Evolutionary conservation across 805 yeast genomes (phyloP).

Genomic region (Candida montana): DNA sequence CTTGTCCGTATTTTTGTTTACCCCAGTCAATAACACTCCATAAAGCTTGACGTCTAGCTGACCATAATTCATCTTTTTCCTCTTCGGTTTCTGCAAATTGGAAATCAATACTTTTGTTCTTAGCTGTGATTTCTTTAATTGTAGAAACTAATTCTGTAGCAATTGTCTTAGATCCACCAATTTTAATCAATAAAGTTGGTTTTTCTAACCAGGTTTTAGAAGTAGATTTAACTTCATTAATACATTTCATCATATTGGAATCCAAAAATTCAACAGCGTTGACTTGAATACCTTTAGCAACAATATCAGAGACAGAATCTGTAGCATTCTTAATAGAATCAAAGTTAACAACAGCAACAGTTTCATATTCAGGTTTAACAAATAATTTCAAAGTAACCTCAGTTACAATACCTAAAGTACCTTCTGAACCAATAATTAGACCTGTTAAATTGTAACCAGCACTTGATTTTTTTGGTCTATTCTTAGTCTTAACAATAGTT

Average conservation of each 20-base stretch:
- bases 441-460: conserved; percentile 79
- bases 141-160: conserved; percentile 44
- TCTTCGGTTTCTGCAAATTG: conserved; percentile 59
- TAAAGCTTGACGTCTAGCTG: conserved; percentile 66
- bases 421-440: conserved; percentile 73
- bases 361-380: conserved; percentile 58
- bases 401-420: conserved; percentile 73
- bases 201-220: conserved; percentile 48
- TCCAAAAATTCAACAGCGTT: conserved; percentile 76
- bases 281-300: conserved; percentile 57
- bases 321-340: conserved; percentile 68
- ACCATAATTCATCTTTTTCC: conserved; percentile 64
- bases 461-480: conserved; percentile 69
- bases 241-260: conserved; percentile 62
- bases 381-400: conserved; percentile 70
- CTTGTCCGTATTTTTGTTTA: conserved; percentile 34
- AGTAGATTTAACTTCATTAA: conserved; percentile 52
- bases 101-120: conserved; percentile 51
- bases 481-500: conserved; percentile 65
- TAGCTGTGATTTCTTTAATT: conserved; percentile 45
- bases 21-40: conserved; percentile 71
- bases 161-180: conserved; percentile 46
- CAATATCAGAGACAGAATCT: conserved; percentile 55
- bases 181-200: conserved; percentile 61
- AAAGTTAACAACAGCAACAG: conserved; percentile 66